phyloP scores from a whole-genome alignment of 192 early-diverging fungal species.

The Geosiphon pyriformis region DNA sequence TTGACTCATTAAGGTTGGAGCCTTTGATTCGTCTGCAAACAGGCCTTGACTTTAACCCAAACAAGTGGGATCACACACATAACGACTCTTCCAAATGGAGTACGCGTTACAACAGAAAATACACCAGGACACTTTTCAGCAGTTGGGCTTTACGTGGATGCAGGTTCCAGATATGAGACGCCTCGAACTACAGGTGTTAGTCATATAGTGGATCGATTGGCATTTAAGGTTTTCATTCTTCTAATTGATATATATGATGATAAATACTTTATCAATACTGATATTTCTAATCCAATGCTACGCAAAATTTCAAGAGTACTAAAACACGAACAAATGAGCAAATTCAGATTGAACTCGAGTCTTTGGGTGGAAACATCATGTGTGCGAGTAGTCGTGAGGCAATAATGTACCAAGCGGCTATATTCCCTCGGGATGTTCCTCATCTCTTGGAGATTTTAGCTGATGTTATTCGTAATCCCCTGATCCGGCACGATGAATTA shows the following conservation, averaged over 20 bases:
- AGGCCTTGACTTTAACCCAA: not conserved
- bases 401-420: constrained; percentile 92
- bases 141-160: constrained; percentile 85
- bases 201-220: constrained; percentile 86
- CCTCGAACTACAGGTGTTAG: constrained; percentile 59
- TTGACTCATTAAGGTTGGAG: too few species aligned
- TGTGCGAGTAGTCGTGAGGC: constrained; percentile 86
- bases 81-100: constrained; percentile 84
- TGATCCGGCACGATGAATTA: constrained; percentile 69
- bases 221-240: constrained; percentile 71
- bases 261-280: too few species aligned
- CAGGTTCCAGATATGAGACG: constrained; percentile 85
- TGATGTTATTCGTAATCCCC: constrained; percentile 75
- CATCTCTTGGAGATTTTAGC: constrained; percentile 70
- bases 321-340: constrained; percentile 58
- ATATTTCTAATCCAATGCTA: not conserved
- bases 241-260: too few species aligned
- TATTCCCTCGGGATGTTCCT: constrained; percentile 78
- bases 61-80: constrained; percentile 35
- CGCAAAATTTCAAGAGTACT: constrained; percentile 49
- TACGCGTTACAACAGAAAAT: constrained; percentile 77
- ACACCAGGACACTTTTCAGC: constrained; percentile 87
- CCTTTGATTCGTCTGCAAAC: too few species aligned
- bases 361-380: constrained; percentile 85
- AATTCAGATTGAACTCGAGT: constrained; percentile 73